Conservation (phyloP, 257 asterid genomes). For the Craterostigma plantagineum region DNA sequence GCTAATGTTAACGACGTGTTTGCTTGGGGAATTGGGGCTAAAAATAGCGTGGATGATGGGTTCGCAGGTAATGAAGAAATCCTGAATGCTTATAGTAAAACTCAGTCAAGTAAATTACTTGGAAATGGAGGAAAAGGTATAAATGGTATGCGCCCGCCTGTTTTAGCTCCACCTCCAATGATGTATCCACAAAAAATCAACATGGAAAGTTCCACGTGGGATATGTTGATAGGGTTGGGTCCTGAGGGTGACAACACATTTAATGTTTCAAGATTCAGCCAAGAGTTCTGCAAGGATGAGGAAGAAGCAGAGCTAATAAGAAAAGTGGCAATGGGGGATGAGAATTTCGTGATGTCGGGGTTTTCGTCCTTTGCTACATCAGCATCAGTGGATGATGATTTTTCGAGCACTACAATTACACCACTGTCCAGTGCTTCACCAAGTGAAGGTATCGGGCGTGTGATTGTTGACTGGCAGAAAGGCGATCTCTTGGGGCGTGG, state of each 20-base stretch:
- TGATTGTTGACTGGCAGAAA: constrained; percentile 54
- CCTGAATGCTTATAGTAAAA: background rate
- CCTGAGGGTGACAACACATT: constrained; percentile 9
- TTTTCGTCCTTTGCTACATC: constrained; percentile 36
- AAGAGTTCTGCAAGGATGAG: constrained; percentile 9
- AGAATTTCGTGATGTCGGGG: constrained; percentile 16
- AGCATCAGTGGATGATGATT: constrained; percentile 52
- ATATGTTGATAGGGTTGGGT: constrained; percentile 25
- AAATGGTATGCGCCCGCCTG: constrained; percentile 45
- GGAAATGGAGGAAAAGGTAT: constrained; percentile 22
- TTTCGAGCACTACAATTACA: constrained; percentile 59
- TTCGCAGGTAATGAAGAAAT: background rate
- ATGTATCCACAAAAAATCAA: constrained; percentile 15
- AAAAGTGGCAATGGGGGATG: constrained; percentile 11
- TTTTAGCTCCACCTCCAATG: constrained; percentile 28
- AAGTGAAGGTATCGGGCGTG: constrained; percentile 29
- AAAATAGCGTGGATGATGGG: no score
- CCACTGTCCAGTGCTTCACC: constrained; percentile 47
- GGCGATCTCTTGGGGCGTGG: constrained; percentile 82
- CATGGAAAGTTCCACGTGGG: constrained; percentile 28
- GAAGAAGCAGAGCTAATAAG: constrained; percentile 13
- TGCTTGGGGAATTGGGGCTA: no score
- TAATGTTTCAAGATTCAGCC: constrained; percentile 2
- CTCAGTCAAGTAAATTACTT: background rate
- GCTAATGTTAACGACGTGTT: no score